Conservation (phyloP, 305 asterid species). For the Solanum chacoense region DNA sequence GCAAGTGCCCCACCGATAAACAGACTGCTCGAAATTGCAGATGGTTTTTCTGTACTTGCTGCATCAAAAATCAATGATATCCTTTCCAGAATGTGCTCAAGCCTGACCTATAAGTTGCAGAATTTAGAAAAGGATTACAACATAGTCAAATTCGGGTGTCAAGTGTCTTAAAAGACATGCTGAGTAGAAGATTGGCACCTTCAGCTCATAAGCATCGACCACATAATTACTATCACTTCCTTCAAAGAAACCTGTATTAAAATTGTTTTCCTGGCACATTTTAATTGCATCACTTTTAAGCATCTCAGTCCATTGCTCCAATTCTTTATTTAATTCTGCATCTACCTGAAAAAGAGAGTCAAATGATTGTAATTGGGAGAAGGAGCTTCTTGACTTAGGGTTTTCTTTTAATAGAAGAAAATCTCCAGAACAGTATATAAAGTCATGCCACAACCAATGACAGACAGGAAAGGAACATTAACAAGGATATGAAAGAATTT, state of each 20-base stretch:
- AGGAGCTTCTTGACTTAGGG: background rate
- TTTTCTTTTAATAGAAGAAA: background rate
- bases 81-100: constrained; percentile 93
- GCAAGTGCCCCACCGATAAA: constrained; percentile 94
- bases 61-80: constrained; percentile 81
- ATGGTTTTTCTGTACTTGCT: constrained; percentile 89
- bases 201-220: constrained; percentile 93
- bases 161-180: background rate
- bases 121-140: background rate
- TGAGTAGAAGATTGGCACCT: constrained; percentile 34
- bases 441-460: background rate
- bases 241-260: constrained; percentile 85
- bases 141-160: background rate
- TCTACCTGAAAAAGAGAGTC: constrained; percentile 52
- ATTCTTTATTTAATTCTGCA: constrained; percentile 70
- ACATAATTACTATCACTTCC: constrained; percentile 77
- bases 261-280: constrained; percentile 87
- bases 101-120: constrained; percentile 66
- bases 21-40: constrained; percentile 41
- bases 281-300: constrained; percentile 72
- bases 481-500: background rate
- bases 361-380: background rate
- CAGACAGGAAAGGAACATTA: background rate
- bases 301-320: constrained; percentile 93
- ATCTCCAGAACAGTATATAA: background rate